Evolutionary conservation across 176 grass and related monocot species (phyloP), one percentile per base, ranked within the genome.

Genomic region (Ensete ventricosum): DNA sequence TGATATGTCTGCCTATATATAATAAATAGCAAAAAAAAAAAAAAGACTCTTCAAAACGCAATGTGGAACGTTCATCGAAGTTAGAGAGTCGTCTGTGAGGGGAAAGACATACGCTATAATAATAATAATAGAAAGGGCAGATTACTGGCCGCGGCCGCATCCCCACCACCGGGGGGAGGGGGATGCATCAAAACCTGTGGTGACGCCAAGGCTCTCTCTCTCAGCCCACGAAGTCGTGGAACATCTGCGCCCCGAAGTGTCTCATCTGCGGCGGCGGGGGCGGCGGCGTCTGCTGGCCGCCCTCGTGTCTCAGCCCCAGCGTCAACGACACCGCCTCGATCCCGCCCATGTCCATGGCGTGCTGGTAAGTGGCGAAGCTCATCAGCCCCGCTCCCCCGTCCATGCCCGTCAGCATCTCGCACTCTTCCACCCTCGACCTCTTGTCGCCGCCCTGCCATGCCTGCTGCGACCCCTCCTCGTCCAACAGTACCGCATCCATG

Each of bases 261-360:
- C 76, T 80, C 67, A 81, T 75, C n/a, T 85, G 83, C 21, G 72
- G 78, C 5, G 71, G 79, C 24, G 24, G 24, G 1, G 24, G 83
- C 21, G 72, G 78, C 5, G 71, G 79, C 27, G 82, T 80, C 68
- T 86, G 79, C 19, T 57, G 60, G 11, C 76, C 77, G 21, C 77
- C 85, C 3, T 89, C 87, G 11, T 85, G 87, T 14, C 80, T 72
- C 3, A 89, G 67, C 8, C 87, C 87, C n/a, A 89, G 64, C 2
- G 87, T 89, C 23, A 89, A 54, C 0, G 87, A 89, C 52, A 89
- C 87, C 3, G 83, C 67, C 0, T 80, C 83, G 5, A 89, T 79
- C 23, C 80, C 77, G 54, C 76, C 83, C 8, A 82, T 77, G 59
- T 89, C 83, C 72, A 82, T 80, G 16, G 74, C 53, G 20, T 68